Conservation (phyloP, 2,329 filamentous ascomycete species). For the Pestalotiopsis sp. region DNA sequence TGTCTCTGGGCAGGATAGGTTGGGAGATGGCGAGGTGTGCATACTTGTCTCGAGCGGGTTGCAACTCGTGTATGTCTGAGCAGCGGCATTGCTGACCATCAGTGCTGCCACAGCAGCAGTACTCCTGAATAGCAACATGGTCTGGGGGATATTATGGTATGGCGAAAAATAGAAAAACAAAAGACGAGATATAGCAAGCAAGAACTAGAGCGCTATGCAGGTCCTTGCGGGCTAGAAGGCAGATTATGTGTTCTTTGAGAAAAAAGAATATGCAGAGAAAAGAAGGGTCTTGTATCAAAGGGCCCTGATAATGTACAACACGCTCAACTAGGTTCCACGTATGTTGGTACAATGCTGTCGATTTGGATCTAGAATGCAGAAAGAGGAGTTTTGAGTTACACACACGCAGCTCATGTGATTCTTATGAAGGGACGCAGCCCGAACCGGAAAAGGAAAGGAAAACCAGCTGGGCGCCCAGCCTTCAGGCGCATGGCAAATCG, state of each 20-base stretch:
- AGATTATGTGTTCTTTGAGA: background rate
- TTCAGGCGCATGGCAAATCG: background rate
- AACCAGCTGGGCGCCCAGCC: constrained; percentile 12
- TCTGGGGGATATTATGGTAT: constrained; percentile 17
- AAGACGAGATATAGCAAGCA: background rate
- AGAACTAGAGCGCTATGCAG: background rate
- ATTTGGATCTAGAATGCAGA: constrained; percentile 9
- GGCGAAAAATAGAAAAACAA: constrained; percentile 14
- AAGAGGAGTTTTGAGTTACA: constrained; percentile 14
- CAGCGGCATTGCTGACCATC: constrained; percentile 23
- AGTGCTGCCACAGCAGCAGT: constrained; percentile 24
- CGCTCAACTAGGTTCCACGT: background rate
- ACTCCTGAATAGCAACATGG: constrained; percentile 26
- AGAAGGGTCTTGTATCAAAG: background rate
- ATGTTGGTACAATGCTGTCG: background rate
- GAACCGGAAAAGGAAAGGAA: constrained; percentile 18
- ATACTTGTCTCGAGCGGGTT: constrained; percentile 33
- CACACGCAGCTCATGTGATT: constrained; percentile 17
- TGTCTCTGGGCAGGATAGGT: background rate
- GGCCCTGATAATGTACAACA: background rate
- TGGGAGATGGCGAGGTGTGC: constrained; percentile 13
- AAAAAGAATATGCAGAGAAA: background rate
- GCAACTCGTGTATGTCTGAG: constrained; percentile 34
- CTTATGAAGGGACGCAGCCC: constrained; percentile 20
- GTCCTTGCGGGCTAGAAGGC: background rate